These are phyloP conservation scores for Cutaneotrichosporon daszewskae DNA, from an alignment of 1,284 basidiomycete species.

Conservation along the genomic window DNA sequence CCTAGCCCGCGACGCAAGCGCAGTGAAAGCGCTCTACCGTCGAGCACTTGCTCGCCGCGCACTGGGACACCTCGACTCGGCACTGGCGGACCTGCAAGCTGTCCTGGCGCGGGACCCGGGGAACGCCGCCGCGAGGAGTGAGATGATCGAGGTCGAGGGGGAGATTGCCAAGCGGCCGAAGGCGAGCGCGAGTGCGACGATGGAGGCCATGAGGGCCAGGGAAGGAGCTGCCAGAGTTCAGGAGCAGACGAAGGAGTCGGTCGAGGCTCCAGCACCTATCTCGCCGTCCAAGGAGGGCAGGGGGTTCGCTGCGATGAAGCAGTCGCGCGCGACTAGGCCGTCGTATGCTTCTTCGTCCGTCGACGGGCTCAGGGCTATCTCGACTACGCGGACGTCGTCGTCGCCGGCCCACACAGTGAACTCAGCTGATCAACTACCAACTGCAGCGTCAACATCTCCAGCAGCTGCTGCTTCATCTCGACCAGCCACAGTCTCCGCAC, in stretches of 20 bases:
- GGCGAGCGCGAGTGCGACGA: background rate
- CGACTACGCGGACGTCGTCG: too few species aligned
- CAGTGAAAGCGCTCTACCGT: conserved; percentile 44
- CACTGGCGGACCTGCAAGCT: conserved; percentile 9
- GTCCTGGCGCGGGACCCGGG: conserved; percentile 17
- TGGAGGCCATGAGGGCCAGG: background rate
- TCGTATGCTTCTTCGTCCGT: too few species aligned
- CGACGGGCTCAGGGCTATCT: too few species aligned
- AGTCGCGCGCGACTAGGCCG: too few species aligned
- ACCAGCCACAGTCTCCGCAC: background rate
- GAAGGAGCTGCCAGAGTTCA: too few species aligned
- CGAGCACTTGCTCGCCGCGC: conserved; percentile 38
- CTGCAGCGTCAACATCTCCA: background rate
- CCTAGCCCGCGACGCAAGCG: conserved; percentile 20
- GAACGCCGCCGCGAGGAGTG: conserved; percentile 29
- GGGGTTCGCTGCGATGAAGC: too few species aligned
- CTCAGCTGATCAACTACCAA: background rate
- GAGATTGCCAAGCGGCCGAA: background rate
- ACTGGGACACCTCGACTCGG: conserved; percentile 22
- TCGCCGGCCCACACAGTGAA: too few species aligned
- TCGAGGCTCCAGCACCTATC: too few species aligned
- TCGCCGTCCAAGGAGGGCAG: too few species aligned
- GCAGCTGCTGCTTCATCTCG: background rate
- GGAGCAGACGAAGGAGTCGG: too few species aligned
- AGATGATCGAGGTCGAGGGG: conserved; percentile 28